A percentile compares a stretch with the other conserved stretches of the same genome.
Conservation (phyloP, 495 filamentous ascomycete species). For the Hypoxylon fragiforme region DNA sequence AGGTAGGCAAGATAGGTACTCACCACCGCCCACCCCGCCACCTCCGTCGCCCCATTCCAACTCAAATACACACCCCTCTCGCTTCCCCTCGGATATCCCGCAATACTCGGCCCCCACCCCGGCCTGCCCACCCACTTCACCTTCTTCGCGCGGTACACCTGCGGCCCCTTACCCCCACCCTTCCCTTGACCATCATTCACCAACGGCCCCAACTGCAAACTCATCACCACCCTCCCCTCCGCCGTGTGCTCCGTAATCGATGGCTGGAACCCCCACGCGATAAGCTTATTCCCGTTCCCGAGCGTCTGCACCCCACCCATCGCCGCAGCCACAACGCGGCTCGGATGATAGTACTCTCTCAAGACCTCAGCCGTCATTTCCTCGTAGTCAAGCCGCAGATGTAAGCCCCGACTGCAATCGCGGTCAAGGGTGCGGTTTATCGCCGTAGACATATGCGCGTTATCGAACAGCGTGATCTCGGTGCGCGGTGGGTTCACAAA, state of each 20-base stretch:
- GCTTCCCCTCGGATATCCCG: background rate
- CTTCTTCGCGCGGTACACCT: background rate
- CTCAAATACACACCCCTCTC: background rate
- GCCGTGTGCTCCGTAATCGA: background rate
- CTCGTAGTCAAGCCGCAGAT: background rate
- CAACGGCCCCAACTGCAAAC: background rate
- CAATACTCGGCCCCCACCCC: background rate
- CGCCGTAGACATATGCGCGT: background rate
- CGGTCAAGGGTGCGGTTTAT: background rate
- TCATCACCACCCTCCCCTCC: background rate
- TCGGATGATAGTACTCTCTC: background rate
- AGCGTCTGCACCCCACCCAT: background rate
- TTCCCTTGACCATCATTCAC: no score
- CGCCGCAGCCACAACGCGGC: background rate
- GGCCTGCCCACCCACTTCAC: background rate
- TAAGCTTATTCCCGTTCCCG: background rate
- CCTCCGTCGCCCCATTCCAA: background rate
- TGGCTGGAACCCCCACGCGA: background rate
- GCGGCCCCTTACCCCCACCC: background rate
- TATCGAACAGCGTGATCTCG: background rate
- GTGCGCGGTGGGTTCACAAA: background rate
- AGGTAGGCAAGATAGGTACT: background rate
- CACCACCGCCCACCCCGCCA: background rate
- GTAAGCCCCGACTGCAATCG: background rate
- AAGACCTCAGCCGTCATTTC: background rate